A percentile compares a stretch with the other conserved stretches of the same genome.
Evolutionary conservation across 2,329 filamentous ascomycete genomes (phyloP).

Genomic region (Parafenestella ontariensis): DNA sequence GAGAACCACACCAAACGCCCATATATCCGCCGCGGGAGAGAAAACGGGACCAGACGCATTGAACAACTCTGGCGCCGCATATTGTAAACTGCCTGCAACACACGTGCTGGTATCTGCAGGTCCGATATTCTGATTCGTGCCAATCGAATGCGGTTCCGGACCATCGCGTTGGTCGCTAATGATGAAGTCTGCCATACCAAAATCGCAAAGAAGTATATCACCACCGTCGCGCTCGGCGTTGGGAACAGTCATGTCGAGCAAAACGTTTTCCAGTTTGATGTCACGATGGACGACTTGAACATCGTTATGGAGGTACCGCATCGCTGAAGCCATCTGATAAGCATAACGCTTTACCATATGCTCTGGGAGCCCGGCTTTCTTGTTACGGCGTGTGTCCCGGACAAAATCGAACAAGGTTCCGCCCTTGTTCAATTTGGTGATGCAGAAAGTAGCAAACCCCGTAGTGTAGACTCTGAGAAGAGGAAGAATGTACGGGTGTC

Average conservation of each 20-base stretch:
- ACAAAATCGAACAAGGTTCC: constrained; percentile 71
- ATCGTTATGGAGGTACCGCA: constrained; percentile 73
- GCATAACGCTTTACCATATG: constrained; percentile 65
- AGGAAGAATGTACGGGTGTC: constrained; percentile 67
- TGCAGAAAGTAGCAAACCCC: constrained; percentile 72
- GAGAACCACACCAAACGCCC: constrained; percentile 71
- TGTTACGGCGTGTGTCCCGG: constrained; percentile 57
- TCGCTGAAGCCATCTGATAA: constrained; percentile 68
- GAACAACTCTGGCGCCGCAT: constrained; percentile 60
- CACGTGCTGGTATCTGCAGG: constrained; percentile 64
- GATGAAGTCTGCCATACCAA: constrained; percentile 73
- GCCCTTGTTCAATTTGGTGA: constrained; percentile 68
- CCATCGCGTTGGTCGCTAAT: constrained; percentile 60
- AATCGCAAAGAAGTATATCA: constrained; percentile 69
- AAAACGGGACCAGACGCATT: constrained; percentile 50
- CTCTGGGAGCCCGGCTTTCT: constrained; percentile 55
- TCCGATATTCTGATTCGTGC: constrained; percentile 55
- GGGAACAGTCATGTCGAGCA: constrained; percentile 63
- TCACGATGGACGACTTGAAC: constrained; percentile 71
- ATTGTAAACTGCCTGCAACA: constrained; percentile 66
- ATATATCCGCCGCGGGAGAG: constrained; percentile 68
- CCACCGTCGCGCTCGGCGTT: constrained; percentile 59
- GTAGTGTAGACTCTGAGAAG: constrained; percentile 71
- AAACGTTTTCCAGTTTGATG: constrained; percentile 73
- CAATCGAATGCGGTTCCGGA: constrained; percentile 57